Evolutionary conservation across 805 yeast species (phyloP).

Genomic region (Candida dajiaensis): DNA sequence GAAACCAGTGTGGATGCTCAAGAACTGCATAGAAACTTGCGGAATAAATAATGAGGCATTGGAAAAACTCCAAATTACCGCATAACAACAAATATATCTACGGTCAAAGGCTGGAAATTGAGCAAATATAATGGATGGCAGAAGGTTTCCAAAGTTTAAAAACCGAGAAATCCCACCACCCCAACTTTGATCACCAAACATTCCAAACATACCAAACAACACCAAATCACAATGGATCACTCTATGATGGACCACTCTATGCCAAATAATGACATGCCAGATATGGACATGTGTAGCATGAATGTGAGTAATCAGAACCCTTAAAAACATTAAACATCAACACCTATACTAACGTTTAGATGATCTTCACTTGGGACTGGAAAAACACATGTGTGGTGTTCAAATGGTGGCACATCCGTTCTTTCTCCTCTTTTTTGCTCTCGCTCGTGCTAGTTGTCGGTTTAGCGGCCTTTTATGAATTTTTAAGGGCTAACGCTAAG

Average conservation of each 20-base stretch:
- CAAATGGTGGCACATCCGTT: slow-evolving; percentile 73
- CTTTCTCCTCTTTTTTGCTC: slow-evolving; percentile 42
- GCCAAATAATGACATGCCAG: slow-evolving; percentile 22
- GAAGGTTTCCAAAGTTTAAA: no score
- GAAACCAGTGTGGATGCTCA: no score
- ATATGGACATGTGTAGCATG: slow-evolving; percentile 42
- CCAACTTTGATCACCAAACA: background rate
- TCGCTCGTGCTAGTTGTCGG: slow-evolving; percentile 44
- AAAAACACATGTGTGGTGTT: slow-evolving; percentile 67
- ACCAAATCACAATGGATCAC: slow-evolving; percentile 4
- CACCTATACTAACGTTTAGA: slow-evolving; percentile 23
- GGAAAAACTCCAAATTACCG: no score
- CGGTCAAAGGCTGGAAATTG: background rate
- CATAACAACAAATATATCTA: no score
- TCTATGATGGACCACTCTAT: slow-evolving; percentile 20
- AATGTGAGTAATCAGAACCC: slow-evolving; percentile 29
- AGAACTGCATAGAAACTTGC: no score
- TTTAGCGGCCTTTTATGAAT: slow-evolving; percentile 58
- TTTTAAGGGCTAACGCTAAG: slow-evolving; percentile 29
- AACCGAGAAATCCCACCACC: background rate
- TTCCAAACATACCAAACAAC: background rate
- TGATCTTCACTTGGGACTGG: slow-evolving; percentile 79
- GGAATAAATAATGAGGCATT: no score
- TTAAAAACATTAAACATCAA: no score
- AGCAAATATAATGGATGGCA: background rate